These are phyloP conservation scores for Globisporangium cylindrosporum DNA, from an alignment of 352 stramenopile species.

Conservation along the genomic window DNA sequence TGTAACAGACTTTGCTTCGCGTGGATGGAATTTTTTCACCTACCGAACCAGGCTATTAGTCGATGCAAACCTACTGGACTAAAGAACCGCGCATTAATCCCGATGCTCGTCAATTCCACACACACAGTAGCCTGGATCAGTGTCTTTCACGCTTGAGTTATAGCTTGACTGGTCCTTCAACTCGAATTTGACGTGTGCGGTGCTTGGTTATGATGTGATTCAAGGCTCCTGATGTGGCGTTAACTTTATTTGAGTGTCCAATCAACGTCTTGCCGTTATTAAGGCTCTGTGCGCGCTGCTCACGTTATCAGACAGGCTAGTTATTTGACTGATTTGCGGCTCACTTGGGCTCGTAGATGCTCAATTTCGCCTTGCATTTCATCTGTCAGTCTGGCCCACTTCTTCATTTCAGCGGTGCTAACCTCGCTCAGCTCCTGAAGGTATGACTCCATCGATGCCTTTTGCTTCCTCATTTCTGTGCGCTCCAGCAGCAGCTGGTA, in stretches of 20 bases:
- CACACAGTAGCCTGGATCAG: too few species aligned
- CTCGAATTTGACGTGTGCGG: too few species aligned
- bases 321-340: background rate
- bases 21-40: background rate
- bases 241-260: background rate
- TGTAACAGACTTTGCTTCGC: background rate
- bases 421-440: slow-evolving; percentile 64
- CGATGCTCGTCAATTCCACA: too few species aligned
- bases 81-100: too few species aligned
- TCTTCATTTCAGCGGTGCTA: slow-evolving; percentile 79
- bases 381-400: slow-evolving; percentile 76
- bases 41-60: background rate
- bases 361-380: slow-evolving; percentile 84
- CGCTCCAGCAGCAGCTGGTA: slow-evolving; percentile 75
- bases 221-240: background rate
- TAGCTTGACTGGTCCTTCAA: too few species aligned
- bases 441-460: slow-evolving; percentile 42
- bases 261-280: background rate
- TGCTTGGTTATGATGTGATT: background rate
- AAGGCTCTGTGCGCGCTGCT: background rate
- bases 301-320: background rate
- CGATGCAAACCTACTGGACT: background rate
- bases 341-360: slow-evolving; percentile 36
- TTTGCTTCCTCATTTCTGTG: slow-evolving; percentile 47
- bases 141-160: too few species aligned